Evolutionary conservation across 2,329 filamentous ascomycete species (phyloP).

Genomic region (Leptosphaerulina australis): DNA sequence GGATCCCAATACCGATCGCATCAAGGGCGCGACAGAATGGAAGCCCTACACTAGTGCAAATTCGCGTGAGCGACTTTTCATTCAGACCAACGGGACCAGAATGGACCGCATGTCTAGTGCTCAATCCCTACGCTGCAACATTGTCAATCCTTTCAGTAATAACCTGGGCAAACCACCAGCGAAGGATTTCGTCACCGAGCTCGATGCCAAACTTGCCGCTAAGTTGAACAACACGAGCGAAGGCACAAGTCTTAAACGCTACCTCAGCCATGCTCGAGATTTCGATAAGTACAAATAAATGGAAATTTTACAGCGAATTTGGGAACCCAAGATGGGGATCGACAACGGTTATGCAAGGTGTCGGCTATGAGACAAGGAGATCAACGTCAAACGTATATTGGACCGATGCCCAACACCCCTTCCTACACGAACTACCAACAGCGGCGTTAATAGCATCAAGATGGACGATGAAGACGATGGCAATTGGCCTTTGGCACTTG

Average conservation of each 20-base stretch:
- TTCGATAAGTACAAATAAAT: not conserved
- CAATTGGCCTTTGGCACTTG: no score
- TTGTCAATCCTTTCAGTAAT: conserved; percentile 17
- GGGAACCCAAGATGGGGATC: no score
- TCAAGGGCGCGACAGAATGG: conserved; percentile 59
- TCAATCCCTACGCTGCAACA: conserved; percentile 18
- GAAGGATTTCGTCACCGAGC: conserved; percentile 14
- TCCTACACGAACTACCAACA: no score
- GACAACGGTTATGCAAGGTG: no score
- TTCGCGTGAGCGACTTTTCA: conserved; percentile 41
- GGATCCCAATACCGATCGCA: conserved; percentile 67
- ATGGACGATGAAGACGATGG: no score
- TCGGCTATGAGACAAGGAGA: no score
- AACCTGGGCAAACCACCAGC: conserved; percentile 16
- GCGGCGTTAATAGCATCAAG: no score
- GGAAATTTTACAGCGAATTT: no score
- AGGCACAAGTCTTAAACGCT: not conserved
- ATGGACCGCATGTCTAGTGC: conserved; percentile 47
- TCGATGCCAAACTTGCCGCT: conserved; percentile 11
- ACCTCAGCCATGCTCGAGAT: not conserved
- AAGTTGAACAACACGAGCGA: conserved; percentile 12
- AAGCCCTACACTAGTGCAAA: conserved; percentile 48
- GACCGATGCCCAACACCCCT: no score
- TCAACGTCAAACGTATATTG: no score
- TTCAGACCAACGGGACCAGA: conserved; percentile 47